Evolutionary conservation across 805 yeast genomes (phyloP), one percentile per base, ranked within the genome.

Genomic region (Hanseniaspora lindneri): DNA sequence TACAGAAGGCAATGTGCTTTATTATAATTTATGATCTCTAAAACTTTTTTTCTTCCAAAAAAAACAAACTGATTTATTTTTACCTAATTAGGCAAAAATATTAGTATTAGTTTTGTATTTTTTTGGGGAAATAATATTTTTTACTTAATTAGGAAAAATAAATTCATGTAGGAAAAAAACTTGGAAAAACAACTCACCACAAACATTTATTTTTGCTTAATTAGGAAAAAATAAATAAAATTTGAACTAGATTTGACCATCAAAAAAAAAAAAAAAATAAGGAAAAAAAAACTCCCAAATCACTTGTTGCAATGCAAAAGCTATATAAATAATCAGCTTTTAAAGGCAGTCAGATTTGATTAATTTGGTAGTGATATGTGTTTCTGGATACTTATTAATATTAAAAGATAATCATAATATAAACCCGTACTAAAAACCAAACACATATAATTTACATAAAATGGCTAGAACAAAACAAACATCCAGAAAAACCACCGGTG

Each of bases 391-490:
- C n/a, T n/a, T n/a, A n/a, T n/a, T n/a, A n/a, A n/a, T n/a, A n/a
- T n/a, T n/a, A n/a, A n/a, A n/a, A n/a, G n/a, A 27, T 27, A 27
- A 27, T 9, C 29, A 27, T 27, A n/a, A 9, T 27, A 33, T 14
- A 36, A 49, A 28, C 39, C 44, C 49, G 41, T 39, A 46, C 49
- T 39, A 20, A 39, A 39, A 46, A 24, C 39, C 36, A 33, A 16
- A 21, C n/a, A n/a, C n/a, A n/a, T n/a, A 47, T 27, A 47, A 41
- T 28, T 34, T 43, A 36, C 8, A 43, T 16, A 42, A 2, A 66
- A 83, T 83, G 94, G 94, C 94, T 63, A 83, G 92, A 83, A 83
- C 94, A 55, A 83, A 83, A 69, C 94, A 83, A 77, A 83, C 94
- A 57, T 92, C 94, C 63, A 83, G 94, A 83, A 83, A 83, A 70